phyloP scores from a whole-genome alignment of 108 stramenopile genomes.

The Cyclotella choctawhatcheeana region DNA sequence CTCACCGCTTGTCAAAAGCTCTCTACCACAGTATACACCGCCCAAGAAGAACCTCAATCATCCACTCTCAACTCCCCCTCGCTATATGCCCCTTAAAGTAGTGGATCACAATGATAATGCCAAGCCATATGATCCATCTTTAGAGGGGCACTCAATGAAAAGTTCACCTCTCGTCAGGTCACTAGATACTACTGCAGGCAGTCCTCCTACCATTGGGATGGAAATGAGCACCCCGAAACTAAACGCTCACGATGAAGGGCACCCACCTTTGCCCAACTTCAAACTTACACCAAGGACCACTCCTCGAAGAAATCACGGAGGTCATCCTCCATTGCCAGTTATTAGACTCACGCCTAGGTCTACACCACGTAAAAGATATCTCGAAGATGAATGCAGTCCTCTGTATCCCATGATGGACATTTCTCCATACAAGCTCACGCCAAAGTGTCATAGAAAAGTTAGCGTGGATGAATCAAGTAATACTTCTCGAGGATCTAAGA shows the following conservation, averaged over 20 bases:
- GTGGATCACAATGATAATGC: neutral
- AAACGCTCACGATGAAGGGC: neutral
- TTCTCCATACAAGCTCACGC: neutral
- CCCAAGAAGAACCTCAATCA: too few species aligned
- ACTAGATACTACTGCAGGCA: neutral
- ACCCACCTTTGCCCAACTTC: neutral
- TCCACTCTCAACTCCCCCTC: too few species aligned
- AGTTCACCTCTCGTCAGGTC: neutral
- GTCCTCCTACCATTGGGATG: neutral
- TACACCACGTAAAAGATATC: neutral
- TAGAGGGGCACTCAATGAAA: neutral
- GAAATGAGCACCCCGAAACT: neutral
- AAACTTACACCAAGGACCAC: neutral
- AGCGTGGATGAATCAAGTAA: neutral
- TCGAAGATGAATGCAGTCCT: neutral
- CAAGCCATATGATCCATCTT: constrained; percentile 5
- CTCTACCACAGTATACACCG: too few species aligned
- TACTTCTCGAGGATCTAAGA: neutral
- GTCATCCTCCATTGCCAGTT: neutral
- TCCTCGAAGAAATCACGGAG: neutral
- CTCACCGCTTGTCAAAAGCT: too few species aligned
- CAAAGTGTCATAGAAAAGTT: neutral
- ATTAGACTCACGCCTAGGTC: neutral
- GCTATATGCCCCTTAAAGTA: neutral
- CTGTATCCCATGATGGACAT: neutral